Conservation (phyloP, 805 yeast genomes). For the Spathaspora sp. region DNA sequence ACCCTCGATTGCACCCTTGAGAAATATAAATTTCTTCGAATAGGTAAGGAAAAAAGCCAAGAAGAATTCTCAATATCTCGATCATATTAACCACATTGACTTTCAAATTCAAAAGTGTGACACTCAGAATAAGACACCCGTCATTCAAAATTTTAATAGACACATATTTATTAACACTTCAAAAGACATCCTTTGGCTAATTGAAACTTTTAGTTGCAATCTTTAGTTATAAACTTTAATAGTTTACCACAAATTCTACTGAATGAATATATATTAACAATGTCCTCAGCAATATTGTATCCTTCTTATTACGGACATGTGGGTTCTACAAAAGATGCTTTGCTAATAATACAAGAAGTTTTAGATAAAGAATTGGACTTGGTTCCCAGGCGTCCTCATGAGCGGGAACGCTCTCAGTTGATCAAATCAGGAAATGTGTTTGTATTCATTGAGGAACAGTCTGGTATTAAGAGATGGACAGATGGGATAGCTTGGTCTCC, state of each 20-base stretch:
- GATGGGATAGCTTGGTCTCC: constrained; percentile 97
- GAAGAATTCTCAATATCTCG: neutral
- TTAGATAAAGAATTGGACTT: constrained; percentile 55
- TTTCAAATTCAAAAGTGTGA: neutral
- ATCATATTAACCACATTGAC: neutral
- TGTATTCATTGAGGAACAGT: constrained; percentile 76
- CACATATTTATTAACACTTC: too few relatives aligned
- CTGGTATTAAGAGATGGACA: constrained; percentile 92
- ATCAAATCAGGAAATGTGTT: constrained; percentile 78
- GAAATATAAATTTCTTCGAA: neutral
- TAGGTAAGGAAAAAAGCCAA: neutral
- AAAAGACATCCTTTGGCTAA: too few relatives aligned
- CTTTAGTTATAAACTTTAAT: neutral
- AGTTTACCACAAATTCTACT: neutral
- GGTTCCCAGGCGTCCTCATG: constrained; percentile 79
- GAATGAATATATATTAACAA: neutral
- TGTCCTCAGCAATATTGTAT: constrained; percentile 13
- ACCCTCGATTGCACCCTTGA: neutral
- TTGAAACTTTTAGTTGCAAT: neutral
- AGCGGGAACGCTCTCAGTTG: constrained; percentile 61
- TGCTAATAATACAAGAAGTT: constrained; percentile 77
- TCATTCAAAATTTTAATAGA: neutral
- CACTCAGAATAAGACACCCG: neutral
- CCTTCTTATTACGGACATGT: constrained; percentile 77
- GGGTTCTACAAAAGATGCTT: constrained; percentile 78